These are phyloP conservation scores for Bonia amplexicaulis DNA, from an alignment of 176 grass and related monocot species.

Conservation along the genomic window DNA sequence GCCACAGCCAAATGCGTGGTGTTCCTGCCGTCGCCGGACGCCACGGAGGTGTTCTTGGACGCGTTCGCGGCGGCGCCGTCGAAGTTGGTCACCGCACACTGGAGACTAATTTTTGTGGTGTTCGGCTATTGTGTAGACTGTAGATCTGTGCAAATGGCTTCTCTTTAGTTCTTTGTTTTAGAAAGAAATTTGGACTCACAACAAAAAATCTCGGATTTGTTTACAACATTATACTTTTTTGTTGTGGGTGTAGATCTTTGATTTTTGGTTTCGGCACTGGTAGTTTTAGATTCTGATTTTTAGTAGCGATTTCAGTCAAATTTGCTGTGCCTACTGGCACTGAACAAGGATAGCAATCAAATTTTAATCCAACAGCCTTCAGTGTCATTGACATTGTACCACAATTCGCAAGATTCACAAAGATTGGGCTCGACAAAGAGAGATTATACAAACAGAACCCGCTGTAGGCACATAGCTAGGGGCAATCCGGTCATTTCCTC, in stretches of 20 bases:
- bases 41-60: constrained; percentile 1
- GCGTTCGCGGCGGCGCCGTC: background rate
- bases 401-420: background rate
- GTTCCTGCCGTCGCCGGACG: constrained; percentile 35
- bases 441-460: background rate
- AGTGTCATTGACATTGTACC: background rate
- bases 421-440: background rate
- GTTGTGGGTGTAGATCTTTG: background rate
- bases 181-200: background rate
- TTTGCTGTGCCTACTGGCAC: background rate
- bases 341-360: background rate
- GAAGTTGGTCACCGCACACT: constrained; percentile 43
- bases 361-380: background rate
- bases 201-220: background rate
- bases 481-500: too few species aligned
- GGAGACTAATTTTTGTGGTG: background rate
- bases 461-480: background rate
- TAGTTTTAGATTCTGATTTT: background rate
- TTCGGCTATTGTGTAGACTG: background rate
- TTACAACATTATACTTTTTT: background rate
- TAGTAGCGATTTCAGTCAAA: background rate
- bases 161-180: background rate
- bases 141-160: constrained; percentile 31
- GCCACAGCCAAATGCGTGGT: constrained; percentile 37
- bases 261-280: background rate